Conservation (phyloP, 202 grass and related monocot species). For the Sporobolus alterniflorus region DNA sequence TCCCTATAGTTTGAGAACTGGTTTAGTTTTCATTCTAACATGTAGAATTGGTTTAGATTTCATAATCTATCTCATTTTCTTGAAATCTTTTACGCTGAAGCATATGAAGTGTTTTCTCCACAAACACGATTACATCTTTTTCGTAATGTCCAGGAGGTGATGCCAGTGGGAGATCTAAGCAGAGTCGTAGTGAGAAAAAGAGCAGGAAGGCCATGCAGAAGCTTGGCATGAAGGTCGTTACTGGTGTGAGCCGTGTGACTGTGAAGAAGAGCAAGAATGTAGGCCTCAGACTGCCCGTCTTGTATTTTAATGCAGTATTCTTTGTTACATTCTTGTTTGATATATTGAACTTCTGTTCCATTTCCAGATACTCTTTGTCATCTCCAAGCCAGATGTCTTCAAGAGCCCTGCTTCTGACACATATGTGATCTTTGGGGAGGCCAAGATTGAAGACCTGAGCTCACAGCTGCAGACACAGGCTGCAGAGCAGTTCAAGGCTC, state of each 20-base stretch:
- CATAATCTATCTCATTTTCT: too few relatives aligned
- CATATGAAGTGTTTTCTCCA: too few relatives aligned
- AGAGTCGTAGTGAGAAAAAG: constrained; percentile 92
- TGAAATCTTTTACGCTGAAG: too few relatives aligned
- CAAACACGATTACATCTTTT: too few relatives aligned
- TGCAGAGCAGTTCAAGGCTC: constrained; percentile 89
- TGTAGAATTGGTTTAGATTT: too few relatives aligned
- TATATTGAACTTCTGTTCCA: neutral
- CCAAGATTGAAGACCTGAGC: constrained; percentile 90
- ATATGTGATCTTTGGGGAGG: constrained; percentile 93
- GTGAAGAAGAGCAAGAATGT: constrained; percentile 91
- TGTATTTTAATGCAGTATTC: neutral
- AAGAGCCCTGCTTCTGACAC: constrained; percentile 93
- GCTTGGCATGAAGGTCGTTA: constrained; percentile 89
- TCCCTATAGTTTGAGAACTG: too few relatives aligned
- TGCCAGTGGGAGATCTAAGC: constrained; percentile 38
- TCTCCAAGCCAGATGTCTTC: constrained; percentile 92
- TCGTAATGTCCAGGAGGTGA: too few relatives aligned
- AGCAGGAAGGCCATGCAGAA: constrained; percentile 97
- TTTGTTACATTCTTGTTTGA: neutral
- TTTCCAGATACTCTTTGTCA: constrained; percentile 80
- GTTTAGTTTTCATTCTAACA: too few relatives aligned
- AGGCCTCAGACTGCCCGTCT: neutral
- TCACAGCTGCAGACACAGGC: constrained; percentile 90
- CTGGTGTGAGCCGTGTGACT: constrained; percentile 79